Evolutionary conservation across 495 filamentous ascomycete genomes (phyloP), one percentile per base, ranked within the genome.

Genomic region (Trichocladium antarcticum): DNA sequence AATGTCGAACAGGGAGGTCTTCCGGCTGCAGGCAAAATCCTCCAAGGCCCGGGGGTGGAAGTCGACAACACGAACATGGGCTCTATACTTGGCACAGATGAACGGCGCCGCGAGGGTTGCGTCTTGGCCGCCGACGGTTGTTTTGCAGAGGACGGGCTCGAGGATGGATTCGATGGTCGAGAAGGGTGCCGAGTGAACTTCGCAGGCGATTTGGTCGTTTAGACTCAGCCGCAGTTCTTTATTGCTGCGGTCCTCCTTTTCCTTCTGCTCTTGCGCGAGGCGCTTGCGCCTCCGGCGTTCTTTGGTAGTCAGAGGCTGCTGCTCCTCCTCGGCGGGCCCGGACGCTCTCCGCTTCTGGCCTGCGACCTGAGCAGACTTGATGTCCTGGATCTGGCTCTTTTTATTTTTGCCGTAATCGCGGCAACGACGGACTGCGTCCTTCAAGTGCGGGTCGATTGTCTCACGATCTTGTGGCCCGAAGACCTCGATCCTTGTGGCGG

Each of bases 61-160:
- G 61, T 95, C 86, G 14, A 95, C 73, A 1, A 95, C 82, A 21
- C 85, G 83, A 37, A 83, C 82, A 28, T 66, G 63, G 14, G 76
- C 69, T 14, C 71, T 75, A 57, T 87, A 93, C 45, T 83, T 85
- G 43, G 76, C 61, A 59, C 87, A 87, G 36, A 81, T 74, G 57
- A 94, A 95, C 1, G 87, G 43, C 74, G 73, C 42, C 53, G 56
- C 50, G 65, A 80, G 34, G 54, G 61, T 59, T 2, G 72, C 74
- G 11, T 68, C 64, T 2, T 67, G 45, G 16, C 49, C 51, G 14
- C 62, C 47, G 16, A 67, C 50, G 5, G 50, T 61, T 54, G 73
- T 50, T 55, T 70, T 46, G 53, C 68, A 58, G 20, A 65, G 58
- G 1, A 55, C 34, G 0, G 65, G 61, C 32, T 73, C 57, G 1